These are phyloP conservation scores for Fagus crenata DNA, from an alignment of 306 rosid species.

Conservation along the genomic window DNA sequence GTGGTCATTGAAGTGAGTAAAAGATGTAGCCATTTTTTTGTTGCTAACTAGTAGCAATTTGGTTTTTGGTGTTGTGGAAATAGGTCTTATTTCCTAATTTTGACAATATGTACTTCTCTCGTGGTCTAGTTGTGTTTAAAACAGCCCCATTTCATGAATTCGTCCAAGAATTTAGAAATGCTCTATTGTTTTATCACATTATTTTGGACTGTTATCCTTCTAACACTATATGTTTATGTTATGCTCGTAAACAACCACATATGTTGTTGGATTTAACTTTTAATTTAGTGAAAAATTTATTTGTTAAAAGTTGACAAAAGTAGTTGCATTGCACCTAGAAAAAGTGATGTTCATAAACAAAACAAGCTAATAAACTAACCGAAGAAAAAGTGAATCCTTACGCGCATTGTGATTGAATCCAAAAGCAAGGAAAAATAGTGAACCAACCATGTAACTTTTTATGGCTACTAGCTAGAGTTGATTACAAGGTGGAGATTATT, in stretches of 20 bases:
- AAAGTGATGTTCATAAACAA: too few species aligned
- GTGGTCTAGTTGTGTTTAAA: not conserved
- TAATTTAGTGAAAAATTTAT: too few species aligned
- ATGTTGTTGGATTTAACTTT: not conserved
- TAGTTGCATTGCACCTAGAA: too few species aligned
- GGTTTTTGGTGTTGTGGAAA: too few species aligned
- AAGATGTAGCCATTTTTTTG: too few species aligned
- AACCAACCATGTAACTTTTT: not conserved
- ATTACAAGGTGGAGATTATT: conserved; percentile 1
- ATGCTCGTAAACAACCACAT: not conserved
- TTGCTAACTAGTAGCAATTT: too few species aligned
- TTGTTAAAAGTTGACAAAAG: too few species aligned
- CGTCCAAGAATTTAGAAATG: not conserved
- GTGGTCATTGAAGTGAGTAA: too few species aligned
- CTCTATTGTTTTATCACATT: not conserved
- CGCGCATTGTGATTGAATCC: not conserved
- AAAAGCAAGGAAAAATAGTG: not conserved
- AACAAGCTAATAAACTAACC: too few species aligned
- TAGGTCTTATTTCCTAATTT: too few species aligned
- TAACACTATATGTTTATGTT: not conserved
- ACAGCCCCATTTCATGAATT: not conserved
- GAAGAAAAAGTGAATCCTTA: too few species aligned
- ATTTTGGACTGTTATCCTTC: not conserved
- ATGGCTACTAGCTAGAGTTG: conserved; percentile 18
- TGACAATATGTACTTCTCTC: not conserved